These are phyloP conservation scores for Leccinum fuscescens DNA, from an alignment of 1,284 basidiomycete genomes.

Conservation along the genomic window DNA sequence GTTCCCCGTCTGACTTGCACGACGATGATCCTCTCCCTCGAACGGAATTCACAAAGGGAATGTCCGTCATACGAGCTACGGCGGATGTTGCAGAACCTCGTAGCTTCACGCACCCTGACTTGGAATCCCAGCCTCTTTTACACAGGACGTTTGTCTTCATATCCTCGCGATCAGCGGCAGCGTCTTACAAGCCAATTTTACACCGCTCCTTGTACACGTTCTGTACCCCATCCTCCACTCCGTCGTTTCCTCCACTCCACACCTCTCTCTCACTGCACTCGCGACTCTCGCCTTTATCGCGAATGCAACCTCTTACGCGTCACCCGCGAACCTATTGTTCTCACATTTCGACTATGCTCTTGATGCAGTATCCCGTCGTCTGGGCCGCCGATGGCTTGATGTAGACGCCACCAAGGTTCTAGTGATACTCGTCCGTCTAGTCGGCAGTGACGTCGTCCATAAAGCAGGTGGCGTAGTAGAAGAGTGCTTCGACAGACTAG, in stretches of 20 bases:
- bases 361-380: slow-evolving; percentile 79
- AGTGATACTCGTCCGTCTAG: slow-evolving; percentile 77
- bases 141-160: slow-evolving; percentile 65
- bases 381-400: slow-evolving; percentile 77
- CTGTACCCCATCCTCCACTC: slow-evolving; percentile 85
- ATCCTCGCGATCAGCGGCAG: slow-evolving; percentile 68
- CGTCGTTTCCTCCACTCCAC: slow-evolving; percentile 64
- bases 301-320: slow-evolving; percentile 74
- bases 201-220: slow-evolving; percentile 70
- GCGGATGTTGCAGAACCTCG: slow-evolving; percentile 43
- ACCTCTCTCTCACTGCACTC: slow-evolving; percentile 70
- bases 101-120: slow-evolving; percentile 35
- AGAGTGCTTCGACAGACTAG: slow-evolving; percentile 91
- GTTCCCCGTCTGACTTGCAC: slow-evolving; percentile 9
- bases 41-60: slow-evolving; percentile 51
- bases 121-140: slow-evolving; percentile 44
- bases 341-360: slow-evolving; percentile 95
- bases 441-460: slow-evolving; percentile 81
- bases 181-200: slow-evolving; percentile 65
- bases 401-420: slow-evolving; percentile 79
- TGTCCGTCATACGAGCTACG: slow-evolving; percentile 38
- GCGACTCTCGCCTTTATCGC: slow-evolving; percentile 71
- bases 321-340: slow-evolving; percentile 78
- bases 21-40: slow-evolving; percentile 31
- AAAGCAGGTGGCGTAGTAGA: slow-evolving; percentile 90